Percentiles rank a stretch among this genome's conserved stretches.
phyloP scores from a whole-genome alignment of 805 yeast genomes.

The Metschnikowia lochheadii region DNA sequence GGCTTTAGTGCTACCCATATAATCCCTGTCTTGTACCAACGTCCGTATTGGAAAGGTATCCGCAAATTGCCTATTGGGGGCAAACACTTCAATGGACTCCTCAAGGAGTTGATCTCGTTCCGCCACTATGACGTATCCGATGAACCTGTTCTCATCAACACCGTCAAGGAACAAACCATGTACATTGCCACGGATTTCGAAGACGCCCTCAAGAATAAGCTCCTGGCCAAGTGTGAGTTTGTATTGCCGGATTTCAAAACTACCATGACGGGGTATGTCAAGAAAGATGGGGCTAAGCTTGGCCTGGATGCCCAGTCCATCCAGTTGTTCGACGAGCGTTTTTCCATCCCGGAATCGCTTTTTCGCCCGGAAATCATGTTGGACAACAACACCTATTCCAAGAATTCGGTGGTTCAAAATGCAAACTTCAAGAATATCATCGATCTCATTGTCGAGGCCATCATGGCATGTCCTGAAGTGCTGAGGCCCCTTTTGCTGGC shows the following conservation, averaged over 20 bases:
- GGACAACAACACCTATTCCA: conserved; percentile 30
- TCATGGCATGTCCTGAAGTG: conserved; percentile 68
- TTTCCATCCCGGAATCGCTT: conserved; percentile 79
- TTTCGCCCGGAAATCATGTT: conserved; percentile 74
- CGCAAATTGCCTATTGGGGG: conserved; percentile 86
- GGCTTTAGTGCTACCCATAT: conserved; percentile 88
- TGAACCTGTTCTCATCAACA: conserved; percentile 79
- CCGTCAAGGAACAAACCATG: conserved; percentile 76
- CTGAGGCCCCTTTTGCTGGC: conserved; percentile 71
- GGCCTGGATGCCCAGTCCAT: conserved; percentile 60
- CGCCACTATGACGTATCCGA: conserved; percentile 92
- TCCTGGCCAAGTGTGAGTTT: conserved; percentile 53
- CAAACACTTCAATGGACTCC: conserved; percentile 69
- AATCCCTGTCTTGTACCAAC: conserved; percentile 77
- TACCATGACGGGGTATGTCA: conserved; percentile 69
- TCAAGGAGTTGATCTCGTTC: conserved; percentile 82
- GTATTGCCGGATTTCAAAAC: conserved; percentile 86
- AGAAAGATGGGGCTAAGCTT: conserved; percentile 25
- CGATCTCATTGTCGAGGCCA: conserved; percentile 70
- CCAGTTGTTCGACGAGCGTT: conserved; percentile 75
- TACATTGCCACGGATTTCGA: conserved; percentile 62
- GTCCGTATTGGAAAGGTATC: conserved; percentile 72
- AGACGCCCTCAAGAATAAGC: conserved; percentile 38
- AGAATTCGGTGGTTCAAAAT: conserved; percentile 29
- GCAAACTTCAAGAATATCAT: conserved; percentile 66